Percentiles rank a stretch among this genome's conserved stretches.
Evolutionary conservation across 345 rosid species (phyloP).

Genomic region (Syzygium oleosum): DNA sequence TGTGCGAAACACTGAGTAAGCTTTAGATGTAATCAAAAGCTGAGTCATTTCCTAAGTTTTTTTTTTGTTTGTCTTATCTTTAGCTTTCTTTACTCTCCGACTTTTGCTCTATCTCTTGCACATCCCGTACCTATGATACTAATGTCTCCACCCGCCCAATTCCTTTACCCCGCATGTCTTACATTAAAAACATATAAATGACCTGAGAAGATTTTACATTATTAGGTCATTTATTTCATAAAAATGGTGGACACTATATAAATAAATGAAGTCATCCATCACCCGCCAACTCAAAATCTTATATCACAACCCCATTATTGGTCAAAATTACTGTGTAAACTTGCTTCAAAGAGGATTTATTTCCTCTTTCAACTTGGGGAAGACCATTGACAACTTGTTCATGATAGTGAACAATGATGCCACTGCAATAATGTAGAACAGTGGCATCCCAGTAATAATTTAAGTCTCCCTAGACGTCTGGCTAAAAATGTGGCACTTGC

Average conservation of each 20-base stretch:
- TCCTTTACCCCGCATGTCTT: no score
- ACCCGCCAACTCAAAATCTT: background rate
- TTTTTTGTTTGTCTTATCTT: no score
- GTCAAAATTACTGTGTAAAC: background rate
- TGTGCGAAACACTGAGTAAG: background rate
- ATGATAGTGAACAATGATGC: background rate
- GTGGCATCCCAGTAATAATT: background rate
- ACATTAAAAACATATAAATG: no score
- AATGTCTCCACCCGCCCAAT: no score
- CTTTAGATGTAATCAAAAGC: background rate
- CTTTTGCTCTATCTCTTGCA: no score
- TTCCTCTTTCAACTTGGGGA: background rate
- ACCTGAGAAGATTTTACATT: no score
- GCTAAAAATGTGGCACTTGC: background rate
- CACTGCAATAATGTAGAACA: background rate
- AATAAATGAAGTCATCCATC: background rate
- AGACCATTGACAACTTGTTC: background rate
- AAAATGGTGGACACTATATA: background rate
- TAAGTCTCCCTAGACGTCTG: background rate
- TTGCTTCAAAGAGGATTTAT: background rate
- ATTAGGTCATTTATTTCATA: background rate
- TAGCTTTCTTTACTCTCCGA: no score
- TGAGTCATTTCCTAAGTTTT: background rate
- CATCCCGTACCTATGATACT: no score
- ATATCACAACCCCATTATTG: background rate